Conservation (phyloP, 306 rosid species). For the Begonia peltatifolia region DNA sequence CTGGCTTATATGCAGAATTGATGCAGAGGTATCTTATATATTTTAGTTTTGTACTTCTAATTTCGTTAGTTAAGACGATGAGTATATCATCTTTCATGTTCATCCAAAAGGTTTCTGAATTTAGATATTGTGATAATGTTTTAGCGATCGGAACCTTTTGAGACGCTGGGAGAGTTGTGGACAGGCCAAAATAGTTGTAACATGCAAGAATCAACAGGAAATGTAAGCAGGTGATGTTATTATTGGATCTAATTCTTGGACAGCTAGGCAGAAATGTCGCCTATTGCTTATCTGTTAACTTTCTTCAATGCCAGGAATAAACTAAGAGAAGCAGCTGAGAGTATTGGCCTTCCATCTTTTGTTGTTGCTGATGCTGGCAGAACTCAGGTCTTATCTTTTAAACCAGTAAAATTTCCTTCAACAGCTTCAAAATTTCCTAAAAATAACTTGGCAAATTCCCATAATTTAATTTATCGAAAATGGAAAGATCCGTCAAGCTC, state of each 20-base stretch:
- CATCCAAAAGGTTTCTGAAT: too few species aligned
- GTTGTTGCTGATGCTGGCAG: conserved; percentile 94
- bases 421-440: too few species aligned
- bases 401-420: too few species aligned
- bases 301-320: conserved; percentile 45
- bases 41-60: background rate
- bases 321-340: conserved; percentile 65
- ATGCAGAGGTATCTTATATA: conserved; percentile 40
- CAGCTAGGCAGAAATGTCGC: too few species aligned
- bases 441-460: too few species aligned
- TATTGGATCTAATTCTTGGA: too few species aligned
- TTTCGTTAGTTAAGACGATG: too few species aligned
- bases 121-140: background rate
- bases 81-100: too few species aligned
- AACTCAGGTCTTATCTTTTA: conserved; percentile 47
- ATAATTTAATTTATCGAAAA: background rate
- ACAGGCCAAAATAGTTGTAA: conserved; percentile 80
- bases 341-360: conserved; percentile 76
- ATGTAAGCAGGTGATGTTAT: conserved; percentile 39
- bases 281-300: background rate
- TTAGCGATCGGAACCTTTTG: conserved; percentile 58
- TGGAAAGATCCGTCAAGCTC: background rate
- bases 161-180: conserved; percentile 82
- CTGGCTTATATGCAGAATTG: conserved; percentile 74
- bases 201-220: conserved; percentile 83